These are phyloP conservation scores for Crithidia fasciculata DNA, from an alignment of 208 protist species.

Conservation along the genomic window DNA sequence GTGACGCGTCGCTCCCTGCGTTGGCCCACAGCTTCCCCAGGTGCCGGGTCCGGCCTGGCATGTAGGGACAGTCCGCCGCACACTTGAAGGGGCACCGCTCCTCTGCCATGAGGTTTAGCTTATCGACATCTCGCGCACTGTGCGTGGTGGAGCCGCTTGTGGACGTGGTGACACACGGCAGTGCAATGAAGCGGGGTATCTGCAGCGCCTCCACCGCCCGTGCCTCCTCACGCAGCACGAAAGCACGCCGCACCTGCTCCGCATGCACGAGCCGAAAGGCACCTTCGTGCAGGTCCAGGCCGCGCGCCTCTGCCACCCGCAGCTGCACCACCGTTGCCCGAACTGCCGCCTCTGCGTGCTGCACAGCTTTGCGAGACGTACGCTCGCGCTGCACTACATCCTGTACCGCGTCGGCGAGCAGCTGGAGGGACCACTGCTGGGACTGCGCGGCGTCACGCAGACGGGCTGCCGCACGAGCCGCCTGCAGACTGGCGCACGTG, in stretches of 20 bases:
- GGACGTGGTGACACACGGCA: constrained; percentile 5
- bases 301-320: constrained; percentile 22
- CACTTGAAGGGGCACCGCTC: constrained; percentile 47
- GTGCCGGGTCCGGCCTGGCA: constrained; percentile 19
- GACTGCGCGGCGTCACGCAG: neutral
- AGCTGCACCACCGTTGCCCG: constrained; percentile 34
- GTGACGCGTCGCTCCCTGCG: neutral
- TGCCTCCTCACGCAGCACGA: constrained; percentile 50
- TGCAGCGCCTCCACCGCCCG: constrained; percentile 34
- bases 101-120: constrained; percentile 47
- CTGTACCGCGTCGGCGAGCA: constrained; percentile 21
- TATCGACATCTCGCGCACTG: constrained; percentile 5
- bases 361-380: constrained; percentile 4
- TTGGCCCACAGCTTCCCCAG: constrained; percentile 20
- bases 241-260: constrained; percentile 42
- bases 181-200: constrained; percentile 34
- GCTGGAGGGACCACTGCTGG: constrained; percentile 32
- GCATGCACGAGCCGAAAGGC: constrained; percentile 32
- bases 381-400: constrained; percentile 24
- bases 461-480: neutral
- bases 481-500: constrained; percentile 13
- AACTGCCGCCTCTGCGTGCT: constrained; percentile 21
- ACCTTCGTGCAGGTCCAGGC: constrained; percentile 25
- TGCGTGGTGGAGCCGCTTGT: neutral
- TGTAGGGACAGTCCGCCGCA: constrained; percentile 52